Evolutionary conservation across 176 grass and related monocot genomes (phyloP), one percentile per base, ranked within the genome.

Genomic region (Avena insularis): DNA sequence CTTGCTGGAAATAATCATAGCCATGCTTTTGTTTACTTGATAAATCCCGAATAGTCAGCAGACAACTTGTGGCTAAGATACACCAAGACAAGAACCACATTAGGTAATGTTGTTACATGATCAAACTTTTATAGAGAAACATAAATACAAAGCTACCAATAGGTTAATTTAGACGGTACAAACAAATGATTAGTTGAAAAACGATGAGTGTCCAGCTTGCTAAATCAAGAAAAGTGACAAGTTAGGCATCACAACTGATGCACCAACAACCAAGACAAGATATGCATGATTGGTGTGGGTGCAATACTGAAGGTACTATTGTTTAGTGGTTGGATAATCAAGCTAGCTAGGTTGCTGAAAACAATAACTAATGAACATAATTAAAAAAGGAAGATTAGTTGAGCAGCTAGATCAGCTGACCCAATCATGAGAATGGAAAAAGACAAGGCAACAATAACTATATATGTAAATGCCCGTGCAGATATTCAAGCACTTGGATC

Each of bases 181-280:
- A 53, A 66, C 75, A 57, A 67, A 14, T 2, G 16, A 61, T 87
- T 72, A 79, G 21, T 19, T 87, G 53, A 82, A 54, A 76, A 83
- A 77, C 3, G 35, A 16, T 59, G 36, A 15, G 58, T 40, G 58
- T 65, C 69, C 38, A 84, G 35, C 67, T 60, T 68, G 75, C 81
- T 84, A 91, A 80, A 91, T 75, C 81, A 87, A 80, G 81, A 48
- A 84, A 91, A 84, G 20, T 27, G 58, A 31, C 79, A 83, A 75
- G 81, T 75, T 87, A 77, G 75, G 57, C 19, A n/a, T 57, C 69
- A 61, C 79, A 84, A 53, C 72, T 27, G 71, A 75, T 75, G 71
- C 71, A 75, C 49, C 46, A 74, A 74, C 71, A 75, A 58, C 53
- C 57, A 87, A 67, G 80, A 77, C 48, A 67, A 67, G 58, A 38